phyloP scores from a whole-genome alignment of 768 basidiomycete species.

The Zangia roseola region DNA sequence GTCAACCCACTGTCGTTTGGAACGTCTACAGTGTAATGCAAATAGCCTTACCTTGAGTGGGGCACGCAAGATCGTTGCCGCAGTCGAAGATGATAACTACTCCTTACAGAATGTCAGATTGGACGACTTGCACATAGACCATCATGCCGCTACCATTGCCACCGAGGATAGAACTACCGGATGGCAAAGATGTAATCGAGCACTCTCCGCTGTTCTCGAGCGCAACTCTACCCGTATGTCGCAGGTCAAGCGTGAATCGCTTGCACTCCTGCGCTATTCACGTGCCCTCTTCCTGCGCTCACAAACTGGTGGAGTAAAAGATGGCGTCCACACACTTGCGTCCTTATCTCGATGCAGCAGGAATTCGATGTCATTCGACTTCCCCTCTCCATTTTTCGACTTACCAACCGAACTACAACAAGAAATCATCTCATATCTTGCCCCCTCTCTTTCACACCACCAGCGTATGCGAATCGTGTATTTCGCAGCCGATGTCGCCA shows the following conservation, averaged over 20 bases:
- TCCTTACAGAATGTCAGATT: conserved; percentile 48
- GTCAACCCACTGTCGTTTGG: conserved; percentile 49
- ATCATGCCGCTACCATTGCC: conserved; percentile 26
- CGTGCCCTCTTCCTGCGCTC: conserved; percentile 49
- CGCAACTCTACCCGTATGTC: conserved; percentile 45
- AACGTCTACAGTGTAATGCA: conserved; percentile 51
- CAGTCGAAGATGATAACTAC: conserved; percentile 47
- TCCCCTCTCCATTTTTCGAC: conserved; percentile 32
- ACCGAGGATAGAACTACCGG: conserved; percentile 23
- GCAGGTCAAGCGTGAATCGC: conserved; percentile 44
- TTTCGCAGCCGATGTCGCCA: conserved; percentile 47
- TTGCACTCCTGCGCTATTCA: conserved; percentile 49
- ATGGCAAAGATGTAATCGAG: conserved; percentile 33
- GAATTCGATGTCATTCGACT: conserved; percentile 5
- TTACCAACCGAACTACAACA: conserved; percentile 60
- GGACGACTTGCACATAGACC: conserved; percentile 41
- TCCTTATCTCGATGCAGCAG: conserved; percentile 6
- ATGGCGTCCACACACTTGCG: not conserved
- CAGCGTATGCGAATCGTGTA: conserved; percentile 54
- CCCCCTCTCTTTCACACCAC: conserved; percentile 52
- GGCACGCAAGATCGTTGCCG: conserved; percentile 44
- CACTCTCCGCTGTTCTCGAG: conserved; percentile 34
- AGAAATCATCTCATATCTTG: conserved; percentile 55
- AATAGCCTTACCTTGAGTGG: conserved; percentile 50
- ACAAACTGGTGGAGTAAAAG: conserved; percentile 2